Evolutionary conservation across 2,329 filamentous ascomycete species (phyloP), one percentile per base, ranked within the genome.

Genomic region (Apiospora aurea): DNA sequence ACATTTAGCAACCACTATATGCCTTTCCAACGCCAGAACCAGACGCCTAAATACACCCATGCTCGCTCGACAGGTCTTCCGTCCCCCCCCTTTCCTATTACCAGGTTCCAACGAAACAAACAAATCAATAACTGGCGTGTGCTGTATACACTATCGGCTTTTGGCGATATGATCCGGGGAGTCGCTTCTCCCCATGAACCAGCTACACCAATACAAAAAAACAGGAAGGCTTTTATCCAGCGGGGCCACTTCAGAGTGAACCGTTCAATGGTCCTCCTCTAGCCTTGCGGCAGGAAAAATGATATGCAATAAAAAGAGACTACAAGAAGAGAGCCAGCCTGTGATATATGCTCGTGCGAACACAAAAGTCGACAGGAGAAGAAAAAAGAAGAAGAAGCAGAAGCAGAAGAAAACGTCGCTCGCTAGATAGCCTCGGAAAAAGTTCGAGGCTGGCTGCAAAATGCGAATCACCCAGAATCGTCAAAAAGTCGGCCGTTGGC

Each of bases 231-330:
- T 21, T 61, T 34, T 61, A 21, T 61, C 53, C 53, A 61, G 53
- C 53, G 26, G 53, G 53, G 53, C 53, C 53, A 61, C 53, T 38
- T 49, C 29, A 61, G 53, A 57, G 51, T 34, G 29, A 61, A 61
- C 53, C 53, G 66, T 46, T n/a, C 57, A 67, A 71, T 21, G 44
- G 44, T 49, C 43, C 44, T 68, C 57, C 41, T 24, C 49, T 26
- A 68, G 61, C 71, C 71, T 72, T 72, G 69, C 71, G 57, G 71
- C 71, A 49, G 57, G 51, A 57, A 67, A 67, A 46, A 64, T 70
- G 64, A 24, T 72, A 72, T 72, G 71, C 57, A 72, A 66, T 72
- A 72, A 72, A 72, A 71, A 57, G 29, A 44, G 41, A 51, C 34
- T 51, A 70, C 53, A 70, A 26, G 71, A 66, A 70, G 69, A 69